Base-by-base conservation (phyloP, 2,329 filamentous ascomycete species). In the Macroventuria anomochaeta region DNA sequence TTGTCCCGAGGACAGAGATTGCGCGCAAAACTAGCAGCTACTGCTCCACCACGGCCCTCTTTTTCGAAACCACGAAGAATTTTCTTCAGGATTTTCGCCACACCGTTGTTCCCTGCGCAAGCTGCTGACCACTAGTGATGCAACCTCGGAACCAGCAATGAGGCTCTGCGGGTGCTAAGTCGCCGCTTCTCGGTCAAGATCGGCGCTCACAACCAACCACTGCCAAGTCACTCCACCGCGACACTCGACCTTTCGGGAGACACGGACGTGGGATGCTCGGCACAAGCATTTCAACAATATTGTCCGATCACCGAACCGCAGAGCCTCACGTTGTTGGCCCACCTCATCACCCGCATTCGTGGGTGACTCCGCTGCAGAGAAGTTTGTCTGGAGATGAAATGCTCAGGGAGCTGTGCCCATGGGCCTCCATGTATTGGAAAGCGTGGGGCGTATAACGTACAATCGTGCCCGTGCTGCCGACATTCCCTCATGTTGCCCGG, bases 61-160 rank as follows among this genome's bases (percentile, higher is more conserved):
- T 63, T 65, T 64, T 58, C 55, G 49, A 52, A 52, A 55, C 57
- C 53, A 59, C 54, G 55, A 58, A 44, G 55, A 57, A 43, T 55
- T 53, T 59, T 58, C 44, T 29, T 53, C 52, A 56, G 41, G 53
- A 42, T 48, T 57, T 55, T 58, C 48, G 36, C 33, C 48, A 36
- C 43, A 32, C 33, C 17, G 26, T 39, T 37, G 29, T 53, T 46
- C 32, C 41, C 48, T 55, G 51, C 55, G 18, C 31, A 46, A 38
- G 42, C 36, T 54, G 55, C 51, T 62, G 58, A 57, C 54, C 63
- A 53, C 60, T 66, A 68, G 57, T 50, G 62, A 57, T 62, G 56
- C 54, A 61, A 65, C 53, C 39, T 65, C 60, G 57, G 39, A 53
- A 54, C 54, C 48, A 51, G 29, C 21, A 55, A 55, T 62, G 53